Percentiles rank a stretch among this genome's conserved stretches.
Conservation (phyloP, 441 rosid species). For the Capsella rubella region DNA sequence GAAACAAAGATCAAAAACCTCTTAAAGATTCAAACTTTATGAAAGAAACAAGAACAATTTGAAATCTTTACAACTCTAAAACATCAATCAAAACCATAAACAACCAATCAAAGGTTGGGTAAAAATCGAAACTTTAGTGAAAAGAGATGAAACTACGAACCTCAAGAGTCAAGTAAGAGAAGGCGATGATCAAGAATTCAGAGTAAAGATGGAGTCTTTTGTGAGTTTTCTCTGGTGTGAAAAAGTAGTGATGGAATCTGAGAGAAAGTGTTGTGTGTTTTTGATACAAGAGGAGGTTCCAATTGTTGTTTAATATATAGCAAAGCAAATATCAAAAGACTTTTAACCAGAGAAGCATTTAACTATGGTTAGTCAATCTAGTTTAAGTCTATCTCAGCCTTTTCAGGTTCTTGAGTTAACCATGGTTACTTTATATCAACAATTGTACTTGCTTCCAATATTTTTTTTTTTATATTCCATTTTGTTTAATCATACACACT, state of each 20-base stretch:
- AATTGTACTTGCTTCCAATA: slow-evolving; percentile 33
- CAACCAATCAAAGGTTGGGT: neutral
- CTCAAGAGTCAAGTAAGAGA: slow-evolving; percentile 14
- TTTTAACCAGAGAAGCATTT: slow-evolving; percentile 41
- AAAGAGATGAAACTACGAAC: slow-evolving; percentile 10
- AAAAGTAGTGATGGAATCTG: slow-evolving; percentile 39
- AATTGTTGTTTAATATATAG: slow-evolving; percentile 31
- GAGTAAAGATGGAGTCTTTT: slow-evolving; percentile 17
- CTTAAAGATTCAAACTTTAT: neutral
- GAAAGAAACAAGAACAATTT: neutral
- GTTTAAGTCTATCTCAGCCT: slow-evolving; percentile 38
- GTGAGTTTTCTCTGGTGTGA: neutral
- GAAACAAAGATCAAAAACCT: neutral
- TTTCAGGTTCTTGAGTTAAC: slow-evolving; percentile 43
- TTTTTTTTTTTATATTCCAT: neutral
- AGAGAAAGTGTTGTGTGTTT: slow-evolving; percentile 26
- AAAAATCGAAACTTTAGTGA: neutral
- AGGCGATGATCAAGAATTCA: slow-evolving; percentile 11
- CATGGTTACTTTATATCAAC: slow-evolving; percentile 77
- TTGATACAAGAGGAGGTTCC: slow-evolving; percentile 14
- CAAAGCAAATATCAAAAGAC: slow-evolving; percentile 31
- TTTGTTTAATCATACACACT: slow-evolving; percentile 27
- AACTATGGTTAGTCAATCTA: slow-evolving; percentile 60
- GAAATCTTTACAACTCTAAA: neutral
- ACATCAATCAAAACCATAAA: neutral